phyloP scores from a whole-genome alignment of 2,329 filamentous ascomycete genomes.

The Diaporthe amygdali region DNA sequence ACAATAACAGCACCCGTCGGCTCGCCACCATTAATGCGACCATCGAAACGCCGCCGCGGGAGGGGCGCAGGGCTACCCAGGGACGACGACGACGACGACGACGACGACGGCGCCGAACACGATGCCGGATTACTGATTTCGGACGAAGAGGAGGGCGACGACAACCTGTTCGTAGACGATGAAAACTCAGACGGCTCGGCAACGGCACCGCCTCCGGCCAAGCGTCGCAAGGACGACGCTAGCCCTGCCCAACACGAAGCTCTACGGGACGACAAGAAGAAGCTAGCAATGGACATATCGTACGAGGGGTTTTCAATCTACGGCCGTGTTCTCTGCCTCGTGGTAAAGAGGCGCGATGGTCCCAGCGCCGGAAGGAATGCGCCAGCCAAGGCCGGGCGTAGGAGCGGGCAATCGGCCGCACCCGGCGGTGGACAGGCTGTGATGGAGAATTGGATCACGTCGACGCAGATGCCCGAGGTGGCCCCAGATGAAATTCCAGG shows the following conservation, averaged over 20 bases:
- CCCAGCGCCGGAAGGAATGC: constrained; percentile 31
- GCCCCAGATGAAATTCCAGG: constrained; percentile 34
- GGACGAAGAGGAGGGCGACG: constrained; percentile 23
- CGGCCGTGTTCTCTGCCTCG: constrained; percentile 87
- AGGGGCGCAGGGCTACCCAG: constrained; percentile 33
- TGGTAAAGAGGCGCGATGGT: constrained; percentile 73
- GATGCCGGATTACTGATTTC: constrained; percentile 30
- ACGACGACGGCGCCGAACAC: constrained; percentile 41
- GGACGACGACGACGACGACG: constrained; percentile 38
- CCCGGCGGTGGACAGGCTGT: constrained; percentile 63
- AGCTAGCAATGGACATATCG: constrained; percentile 80
- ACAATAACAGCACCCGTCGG: constrained; percentile 34
- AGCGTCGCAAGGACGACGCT: constrained; percentile 48
- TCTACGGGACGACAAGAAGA: constrained; percentile 81
- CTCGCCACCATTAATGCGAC: constrained; percentile 25
- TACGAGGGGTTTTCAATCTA: constrained; percentile 98
- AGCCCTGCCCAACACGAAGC: constrained; percentile 31
- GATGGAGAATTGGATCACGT: constrained; percentile 86
- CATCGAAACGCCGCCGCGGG: constrained; percentile 36
- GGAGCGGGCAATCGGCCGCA: constrained; percentile 33
- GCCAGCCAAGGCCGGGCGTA: constrained; percentile 26
- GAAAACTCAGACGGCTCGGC: constrained; percentile 37
- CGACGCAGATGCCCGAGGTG: constrained; percentile 68
- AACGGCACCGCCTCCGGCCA: constrained; percentile 49
- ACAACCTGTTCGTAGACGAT: constrained; percentile 31